These are phyloP conservation scores for Barnettozyma salicaria DNA, from an alignment of 805 yeast species.

Conservation along the genomic window DNA sequence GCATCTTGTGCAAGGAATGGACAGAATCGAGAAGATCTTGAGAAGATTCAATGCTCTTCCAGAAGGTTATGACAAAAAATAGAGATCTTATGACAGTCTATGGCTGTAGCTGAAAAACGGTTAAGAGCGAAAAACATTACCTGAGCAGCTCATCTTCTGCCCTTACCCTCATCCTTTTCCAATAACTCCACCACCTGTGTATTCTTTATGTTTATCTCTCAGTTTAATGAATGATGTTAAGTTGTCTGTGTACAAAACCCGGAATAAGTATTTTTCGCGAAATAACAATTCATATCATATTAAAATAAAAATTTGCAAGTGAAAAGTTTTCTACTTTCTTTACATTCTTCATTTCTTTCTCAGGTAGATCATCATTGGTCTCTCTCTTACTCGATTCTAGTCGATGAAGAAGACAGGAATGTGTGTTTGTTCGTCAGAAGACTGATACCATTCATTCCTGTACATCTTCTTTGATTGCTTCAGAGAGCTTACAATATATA, in stretches of 20 bases:
- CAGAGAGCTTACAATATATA: background rate
- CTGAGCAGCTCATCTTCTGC: background rate
- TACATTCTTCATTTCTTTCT: background rate
- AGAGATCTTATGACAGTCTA: no score
- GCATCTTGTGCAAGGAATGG: constrained; percentile 49
- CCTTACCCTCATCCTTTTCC: background rate
- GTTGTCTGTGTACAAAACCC: no score
- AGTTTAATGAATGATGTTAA: no score
- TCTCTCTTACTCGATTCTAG: no score
- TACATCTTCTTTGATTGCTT: background rate
- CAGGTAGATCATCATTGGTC: no score
- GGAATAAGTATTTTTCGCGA: background rate
- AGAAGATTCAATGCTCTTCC: constrained; percentile 39
- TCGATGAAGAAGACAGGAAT: no score
- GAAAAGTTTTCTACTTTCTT: background rate
- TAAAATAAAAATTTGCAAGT: background rate
- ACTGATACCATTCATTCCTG: no score
- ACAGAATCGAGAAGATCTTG: constrained; percentile 48
- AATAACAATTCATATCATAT: background rate
- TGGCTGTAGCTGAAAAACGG: no score
- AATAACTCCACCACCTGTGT: no score
- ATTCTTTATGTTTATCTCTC: no score
- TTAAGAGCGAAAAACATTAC: no score
- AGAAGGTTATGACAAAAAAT: constrained; percentile 18
- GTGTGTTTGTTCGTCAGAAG: no score